Base-by-base conservation (phyloP, 768 basidiomycete species). In the Pseudohyphozyma bogoriensis region DNA sequence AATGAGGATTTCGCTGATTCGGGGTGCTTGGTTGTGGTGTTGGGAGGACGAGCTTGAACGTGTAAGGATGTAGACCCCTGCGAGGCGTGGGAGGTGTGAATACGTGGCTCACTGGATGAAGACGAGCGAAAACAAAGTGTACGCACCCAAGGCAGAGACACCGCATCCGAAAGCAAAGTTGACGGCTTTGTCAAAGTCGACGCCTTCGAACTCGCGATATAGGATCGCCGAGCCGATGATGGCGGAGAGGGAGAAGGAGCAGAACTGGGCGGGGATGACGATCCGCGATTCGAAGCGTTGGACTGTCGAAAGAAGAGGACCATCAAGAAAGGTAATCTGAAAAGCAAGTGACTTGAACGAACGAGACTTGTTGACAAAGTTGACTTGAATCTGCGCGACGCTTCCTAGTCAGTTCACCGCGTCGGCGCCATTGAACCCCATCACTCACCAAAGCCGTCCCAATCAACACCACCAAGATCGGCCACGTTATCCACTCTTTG, bases 281-380 rank as follows among this genome's bases (percentile, higher is more conserved):
- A 87, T 86, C 76, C 95, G 93, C 73, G 87, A 84, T 71, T 95
- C 89, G 72, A 96, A 97, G 26, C 84, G 81, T 83, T 89, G 92
- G 49, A 96, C 73, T 10, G 92, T 91, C 59, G 88, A 78, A 68
- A 89, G 89, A 54, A 88, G 78, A 24, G 87, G 89, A 20, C 78
- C 70, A 28, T 82, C 55, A 32, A 89, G 80, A n/a, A 85, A 79
- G 85, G 87, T 52, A 12, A 44, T 51, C 45, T 29, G 6, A 47
- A 32, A 22, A 51, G 47, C 70, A 16, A 69, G 62, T 49, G 39
- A 9, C 6, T 24, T 10, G 44, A 8, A 40, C 49, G 39, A 33
- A 24, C 51, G 39, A 31, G 24, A 52, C 50, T 70, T 72, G 59
- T 75, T 74, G 40, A 76, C 62, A 42, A 64, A 74, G 52, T 70